phyloP scores from a whole-genome alignment of 306 rosid genomes.

The Vigna mungo region DNA sequence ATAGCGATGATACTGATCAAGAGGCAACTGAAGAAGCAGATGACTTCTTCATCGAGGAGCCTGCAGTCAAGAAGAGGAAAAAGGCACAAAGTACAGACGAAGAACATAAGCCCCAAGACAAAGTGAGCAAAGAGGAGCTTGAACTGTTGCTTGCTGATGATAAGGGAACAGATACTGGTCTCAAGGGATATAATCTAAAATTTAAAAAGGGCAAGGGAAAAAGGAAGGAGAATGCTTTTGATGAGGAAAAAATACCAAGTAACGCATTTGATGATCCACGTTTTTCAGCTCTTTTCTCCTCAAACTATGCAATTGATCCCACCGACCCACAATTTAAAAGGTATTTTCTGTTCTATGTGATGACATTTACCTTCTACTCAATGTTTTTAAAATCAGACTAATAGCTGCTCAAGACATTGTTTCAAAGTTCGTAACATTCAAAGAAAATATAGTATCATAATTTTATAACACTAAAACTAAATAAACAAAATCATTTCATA shows the following conservation, averaged over 20 bases:
- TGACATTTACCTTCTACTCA: background rate
- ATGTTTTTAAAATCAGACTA: background rate
- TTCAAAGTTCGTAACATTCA: background rate
- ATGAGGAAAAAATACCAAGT: conserved; percentile 74
- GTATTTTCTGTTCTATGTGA: conserved; percentile 49
- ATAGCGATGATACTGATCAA: conserved; percentile 62
- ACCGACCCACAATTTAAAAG: conserved; percentile 92
- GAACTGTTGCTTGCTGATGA: conserved; percentile 93
- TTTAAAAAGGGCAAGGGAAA: conserved; percentile 67
- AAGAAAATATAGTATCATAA: background rate
- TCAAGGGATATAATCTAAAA: conserved; percentile 80
- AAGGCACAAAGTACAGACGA: conserved; percentile 46
- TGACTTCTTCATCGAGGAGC: conserved; percentile 84
- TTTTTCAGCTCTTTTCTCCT: conserved; percentile 65
- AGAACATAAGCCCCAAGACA: conserved; percentile 49
- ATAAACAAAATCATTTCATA: no score
- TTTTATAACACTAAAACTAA: no score
- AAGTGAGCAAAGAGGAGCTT: conserved; percentile 85
- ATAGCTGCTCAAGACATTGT: background rate
- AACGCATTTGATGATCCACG: conserved; percentile 75
- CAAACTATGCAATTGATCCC: conserved; percentile 79
- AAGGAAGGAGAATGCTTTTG: conserved; percentile 60
- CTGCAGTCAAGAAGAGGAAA: conserved; percentile 61
- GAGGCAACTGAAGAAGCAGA: conserved; percentile 65
- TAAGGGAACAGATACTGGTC: conserved; percentile 57